Conservation (phyloP, 208 protist species). For the Trypanosoma platydactyli region DNA sequence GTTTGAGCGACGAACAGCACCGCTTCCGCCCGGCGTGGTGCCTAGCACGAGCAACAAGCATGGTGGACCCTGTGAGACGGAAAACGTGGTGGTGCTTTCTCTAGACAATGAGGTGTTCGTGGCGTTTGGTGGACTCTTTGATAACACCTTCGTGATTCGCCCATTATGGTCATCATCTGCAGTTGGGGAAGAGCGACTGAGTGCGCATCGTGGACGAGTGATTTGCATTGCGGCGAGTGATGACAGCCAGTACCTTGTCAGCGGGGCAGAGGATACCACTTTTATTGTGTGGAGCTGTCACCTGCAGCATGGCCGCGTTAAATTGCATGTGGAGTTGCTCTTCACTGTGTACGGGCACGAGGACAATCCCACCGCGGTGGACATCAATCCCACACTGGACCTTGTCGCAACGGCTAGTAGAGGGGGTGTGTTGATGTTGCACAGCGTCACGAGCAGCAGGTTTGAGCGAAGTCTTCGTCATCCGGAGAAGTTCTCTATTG, state of each 20-base stretch:
- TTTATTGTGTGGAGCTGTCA: conserved; percentile 87
- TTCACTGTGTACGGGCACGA: conserved; percentile 88
- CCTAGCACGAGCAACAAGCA: conserved; percentile 29
- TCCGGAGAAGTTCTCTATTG: conserved; percentile 55
- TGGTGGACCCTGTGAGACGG: conserved; percentile 57
- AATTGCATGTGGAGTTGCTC: conserved; percentile 55
- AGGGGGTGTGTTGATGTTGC: conserved; percentile 83
- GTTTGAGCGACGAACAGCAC: conserved; percentile 52
- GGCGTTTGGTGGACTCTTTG: conserved; percentile 78
- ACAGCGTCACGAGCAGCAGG: conserved; percentile 60
- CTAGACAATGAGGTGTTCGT: conserved; percentile 71
- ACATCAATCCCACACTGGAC: conserved; percentile 69
- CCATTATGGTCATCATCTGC: conserved; percentile 34
- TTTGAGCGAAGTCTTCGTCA: conserved; percentile 77
- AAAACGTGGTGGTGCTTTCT: conserved; percentile 62
- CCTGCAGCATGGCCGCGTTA: conserved; percentile 30
- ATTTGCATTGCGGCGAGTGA: conserved; percentile 56
- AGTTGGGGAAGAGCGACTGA: conserved; percentile 55
- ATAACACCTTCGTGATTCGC: conserved; percentile 77
- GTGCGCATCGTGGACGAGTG: conserved; percentile 77
- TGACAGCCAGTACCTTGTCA: conserved; percentile 84
- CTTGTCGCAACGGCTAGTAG: conserved; percentile 79
- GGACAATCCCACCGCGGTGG: conserved; percentile 73
- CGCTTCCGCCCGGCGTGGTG: conserved; percentile 60
- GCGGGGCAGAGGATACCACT: conserved; percentile 88